Percentiles rank a stretch among this genome's conserved stretches.
Conservation (phyloP, 2,329 filamentous ascomycete species). For the Rhynchosporium agropyri region DNA sequence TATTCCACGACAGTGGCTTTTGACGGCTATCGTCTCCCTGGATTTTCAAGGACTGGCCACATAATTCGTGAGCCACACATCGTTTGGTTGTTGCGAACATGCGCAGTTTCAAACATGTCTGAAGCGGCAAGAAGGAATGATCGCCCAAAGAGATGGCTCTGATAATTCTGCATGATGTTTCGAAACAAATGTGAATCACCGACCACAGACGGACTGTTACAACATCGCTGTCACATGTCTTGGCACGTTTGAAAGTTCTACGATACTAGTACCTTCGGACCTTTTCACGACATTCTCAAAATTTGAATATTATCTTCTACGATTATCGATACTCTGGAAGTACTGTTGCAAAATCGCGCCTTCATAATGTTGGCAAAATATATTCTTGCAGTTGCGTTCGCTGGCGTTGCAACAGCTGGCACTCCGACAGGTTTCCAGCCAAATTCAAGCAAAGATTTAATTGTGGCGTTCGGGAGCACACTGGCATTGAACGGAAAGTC, state of each 20-base stretch:
- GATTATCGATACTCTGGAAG: not conserved
- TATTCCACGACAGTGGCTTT: not conserved
- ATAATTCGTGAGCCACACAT: slow-evolving; percentile 9
- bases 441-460: slow-evolving; percentile 32
- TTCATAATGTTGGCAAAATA: slow-evolving; percentile 32
- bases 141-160: slow-evolving; percentile 16
- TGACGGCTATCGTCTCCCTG: not conserved
- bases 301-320: slow-evolving; percentile 1
- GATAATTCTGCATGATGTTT: slow-evolving; percentile 29
- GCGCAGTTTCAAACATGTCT: slow-evolving; percentile 25
- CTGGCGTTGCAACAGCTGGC: slow-evolving; percentile 35
- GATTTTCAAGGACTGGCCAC: not conserved
- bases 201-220: slow-evolving; percentile 9
- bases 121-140: slow-evolving; percentile 23
- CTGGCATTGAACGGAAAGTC: slow-evolving; percentile 35
- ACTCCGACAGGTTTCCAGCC: slow-evolving; percentile 38
- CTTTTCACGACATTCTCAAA: slow-evolving; percentile 9
- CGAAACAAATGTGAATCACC: slow-evolving; percentile 25
- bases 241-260: slow-evolving; percentile 24
- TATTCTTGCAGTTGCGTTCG: slow-evolving; percentile 33
- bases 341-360: not conserved
- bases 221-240: slow-evolving; percentile 26
- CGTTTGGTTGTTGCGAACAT: slow-evolving; percentile 8
- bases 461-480: slow-evolving; percentile 34
- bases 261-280: slow-evolving; percentile 3